Evolutionary conservation across 2,329 filamentous ascomycete species (phyloP).

Genomic region (Geosmithia putterillii): DNA sequence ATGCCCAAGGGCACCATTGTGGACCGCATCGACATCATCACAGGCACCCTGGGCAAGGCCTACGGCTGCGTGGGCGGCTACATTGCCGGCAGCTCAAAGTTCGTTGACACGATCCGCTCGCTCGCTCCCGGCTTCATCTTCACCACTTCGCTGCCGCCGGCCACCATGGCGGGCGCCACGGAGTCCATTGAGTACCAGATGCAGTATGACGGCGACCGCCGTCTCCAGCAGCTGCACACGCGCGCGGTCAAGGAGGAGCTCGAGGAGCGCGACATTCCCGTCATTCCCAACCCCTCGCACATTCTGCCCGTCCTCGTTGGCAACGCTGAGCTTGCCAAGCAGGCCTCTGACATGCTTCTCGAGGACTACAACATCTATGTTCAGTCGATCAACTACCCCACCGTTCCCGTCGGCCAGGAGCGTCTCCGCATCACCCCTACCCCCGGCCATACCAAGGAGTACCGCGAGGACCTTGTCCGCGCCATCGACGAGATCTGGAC

Average conservation of each 20-base stretch:
- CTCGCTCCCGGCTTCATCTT: constrained; percentile 97
- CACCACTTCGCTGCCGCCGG: constrained; percentile 89
- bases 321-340: constrained; percentile 84
- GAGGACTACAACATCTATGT: constrained; percentile 91
- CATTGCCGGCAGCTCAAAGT: constrained; percentile 76
- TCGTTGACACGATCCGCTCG: constrained; percentile 89
- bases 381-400: constrained; percentile 98
- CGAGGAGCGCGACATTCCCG: constrained; percentile 71
- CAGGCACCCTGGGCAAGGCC: constrained; percentile 90
- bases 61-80: constrained; percentile 97
- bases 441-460: constrained; percentile 76
- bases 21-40: constrained; percentile 97
- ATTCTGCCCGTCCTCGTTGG: constrained; percentile 91
- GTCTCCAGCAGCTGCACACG: constrained; percentile 91
- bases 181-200: constrained; percentile 92
- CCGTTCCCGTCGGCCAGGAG: constrained; percentile 95
- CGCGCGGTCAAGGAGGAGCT: constrained; percentile 84
- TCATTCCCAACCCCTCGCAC: constrained; percentile 95
- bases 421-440: constrained; percentile 92
- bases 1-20: constrained; percentile 71
- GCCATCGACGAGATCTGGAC: constrained; percentile 83
- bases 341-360: constrained; percentile 83
- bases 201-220: constrained; percentile 70
- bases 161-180: constrained; percentile 90
- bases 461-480: constrained; percentile 72